These are phyloP conservation scores for Saccharomyces hybrid DNA, from an alignment of 1,139 yeast species.

Conservation along the genomic window DNA sequence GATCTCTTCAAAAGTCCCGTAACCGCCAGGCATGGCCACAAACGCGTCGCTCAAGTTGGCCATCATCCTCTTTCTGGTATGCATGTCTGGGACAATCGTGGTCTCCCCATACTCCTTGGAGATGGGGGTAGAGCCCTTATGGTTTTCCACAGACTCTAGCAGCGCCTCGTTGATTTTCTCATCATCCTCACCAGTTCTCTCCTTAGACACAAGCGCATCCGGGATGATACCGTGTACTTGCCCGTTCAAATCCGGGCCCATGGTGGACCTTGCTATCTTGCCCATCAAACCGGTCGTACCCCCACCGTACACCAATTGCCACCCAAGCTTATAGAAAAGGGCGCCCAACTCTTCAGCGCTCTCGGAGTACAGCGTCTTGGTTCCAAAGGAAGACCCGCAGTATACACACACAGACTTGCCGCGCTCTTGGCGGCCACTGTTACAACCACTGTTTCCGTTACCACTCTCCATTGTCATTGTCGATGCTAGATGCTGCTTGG, in stretches of 20 bases:
- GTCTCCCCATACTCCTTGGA: slow-evolving; percentile 70
- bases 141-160: slow-evolving; percentile 38
- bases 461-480: background rate
- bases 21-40: slow-evolving; percentile 88
- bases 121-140: slow-evolving; percentile 55
- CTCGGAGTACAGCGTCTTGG: slow-evolving; percentile 41
- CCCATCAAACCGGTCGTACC: slow-evolving; percentile 88
- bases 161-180: slow-evolving; percentile 42
- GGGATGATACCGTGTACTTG: slow-evolving; percentile 85
- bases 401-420: slow-evolving; percentile 63
- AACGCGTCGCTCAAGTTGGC: slow-evolving; percentile 82
- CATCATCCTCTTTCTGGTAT: slow-evolving; percentile 80
- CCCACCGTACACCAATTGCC: slow-evolving; percentile 87
- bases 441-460: background rate
- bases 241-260: slow-evolving; percentile 48
- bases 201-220: slow-evolving; percentile 67
- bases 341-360: slow-evolving; percentile 56
- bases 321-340: slow-evolving; percentile 47
- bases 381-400: slow-evolving; percentile 79
- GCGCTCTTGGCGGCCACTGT: background rate
- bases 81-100: slow-evolving; percentile 82
- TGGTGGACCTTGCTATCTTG: slow-evolving; percentile 65
- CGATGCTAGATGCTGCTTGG: background rate
- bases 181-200: slow-evolving; percentile 42
- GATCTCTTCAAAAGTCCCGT: slow-evolving; percentile 82